phyloP scores from a whole-genome alignment of 2,329 filamentous ascomycete species.

The Geosmithia putterillii region DNA sequence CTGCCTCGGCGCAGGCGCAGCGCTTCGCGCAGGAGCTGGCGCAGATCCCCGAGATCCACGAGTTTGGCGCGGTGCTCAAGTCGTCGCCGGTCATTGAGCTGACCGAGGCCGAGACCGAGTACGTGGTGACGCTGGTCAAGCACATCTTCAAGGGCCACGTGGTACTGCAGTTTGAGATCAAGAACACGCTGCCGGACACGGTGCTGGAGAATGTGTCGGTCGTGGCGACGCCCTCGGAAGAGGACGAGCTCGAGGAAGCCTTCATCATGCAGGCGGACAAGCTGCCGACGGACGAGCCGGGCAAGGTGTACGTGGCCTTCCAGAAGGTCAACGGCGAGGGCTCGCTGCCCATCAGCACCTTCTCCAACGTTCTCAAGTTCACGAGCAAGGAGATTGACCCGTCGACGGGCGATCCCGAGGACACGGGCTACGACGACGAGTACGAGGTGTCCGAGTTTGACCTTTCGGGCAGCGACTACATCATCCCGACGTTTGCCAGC shows the following conservation, averaged over 20 bases:
- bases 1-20: conserved; percentile 69
- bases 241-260: conserved; percentile 77
- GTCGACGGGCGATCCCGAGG: conserved; percentile 83
- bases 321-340: conserved; percentile 66
- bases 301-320: conserved; percentile 92
- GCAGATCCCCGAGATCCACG: conserved; percentile 80
- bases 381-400: conserved; percentile 98
- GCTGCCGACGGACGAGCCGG: conserved; percentile 73
- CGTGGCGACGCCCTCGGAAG: conserved; percentile 65
- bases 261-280: conserved; percentile 86
- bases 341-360: conserved; percentile 66
- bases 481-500: conserved; percentile 84
- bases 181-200: conserved; percentile 89
- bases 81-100: conserved; percentile 78
- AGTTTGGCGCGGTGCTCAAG: conserved; percentile 85
- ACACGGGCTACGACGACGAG: conserved; percentile 89
- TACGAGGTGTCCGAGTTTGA: conserved; percentile 95
- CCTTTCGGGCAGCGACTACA: conserved; percentile 82
- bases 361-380: conserved; percentile 92
- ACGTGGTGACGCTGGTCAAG: conserved; percentile 87
- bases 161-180: conserved; percentile 92
- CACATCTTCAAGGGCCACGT: conserved; percentile 97
- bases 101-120: conserved; percentile 95
- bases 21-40: conserved; percentile 82
- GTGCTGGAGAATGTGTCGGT: conserved; percentile 84